These are phyloP conservation scores for Sporothrix schenckii DNA, from an alignment of 2,329 filamentous ascomycete species.

Conservation along the genomic window DNA sequence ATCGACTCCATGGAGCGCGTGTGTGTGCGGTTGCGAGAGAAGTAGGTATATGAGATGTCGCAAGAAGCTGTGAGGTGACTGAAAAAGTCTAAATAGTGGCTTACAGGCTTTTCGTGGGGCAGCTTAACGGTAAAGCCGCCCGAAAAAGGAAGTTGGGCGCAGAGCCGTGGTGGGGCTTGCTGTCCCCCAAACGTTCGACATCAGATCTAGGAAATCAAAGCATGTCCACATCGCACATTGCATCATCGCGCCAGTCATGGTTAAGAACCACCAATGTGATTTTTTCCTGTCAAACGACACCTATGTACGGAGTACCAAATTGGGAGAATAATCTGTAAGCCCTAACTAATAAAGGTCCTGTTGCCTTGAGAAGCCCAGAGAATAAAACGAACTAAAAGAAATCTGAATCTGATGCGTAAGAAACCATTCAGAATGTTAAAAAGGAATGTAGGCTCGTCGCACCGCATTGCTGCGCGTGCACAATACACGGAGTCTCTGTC, in stretches of 20 bases:
- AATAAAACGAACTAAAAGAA: background rate
- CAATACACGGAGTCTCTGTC: background rate
- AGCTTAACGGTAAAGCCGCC: constrained; percentile 4
- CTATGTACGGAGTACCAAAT: constrained; percentile 23
- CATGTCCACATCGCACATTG: background rate
- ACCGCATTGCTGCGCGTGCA: constrained; percentile 19
- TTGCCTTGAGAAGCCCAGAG: constrained; percentile 19
- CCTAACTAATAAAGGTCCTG: constrained; percentile 23
- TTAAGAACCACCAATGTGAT: constrained; percentile 8
- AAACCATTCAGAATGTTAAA: background rate
- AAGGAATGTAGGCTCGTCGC: background rate
- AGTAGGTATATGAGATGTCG: background rate
- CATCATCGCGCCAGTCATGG: background rate
- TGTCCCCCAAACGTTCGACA: background rate
- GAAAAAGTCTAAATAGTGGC: background rate
- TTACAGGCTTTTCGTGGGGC: constrained; percentile 26
- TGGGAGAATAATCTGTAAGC: constrained; percentile 7
- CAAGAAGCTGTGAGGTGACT: background rate
- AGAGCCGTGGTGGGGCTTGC: constrained; percentile 16
- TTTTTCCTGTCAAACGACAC: constrained; percentile 30
- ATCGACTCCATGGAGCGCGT: constrained; percentile 55
- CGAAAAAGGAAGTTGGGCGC: background rate
- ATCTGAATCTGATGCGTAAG: background rate
- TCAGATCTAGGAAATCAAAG: background rate
- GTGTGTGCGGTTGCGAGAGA: background rate